These are phyloP conservation scores for Aurinia saxatilis DNA, from an alignment of 345 rosid genomes.

Conservation along the genomic window DNA sequence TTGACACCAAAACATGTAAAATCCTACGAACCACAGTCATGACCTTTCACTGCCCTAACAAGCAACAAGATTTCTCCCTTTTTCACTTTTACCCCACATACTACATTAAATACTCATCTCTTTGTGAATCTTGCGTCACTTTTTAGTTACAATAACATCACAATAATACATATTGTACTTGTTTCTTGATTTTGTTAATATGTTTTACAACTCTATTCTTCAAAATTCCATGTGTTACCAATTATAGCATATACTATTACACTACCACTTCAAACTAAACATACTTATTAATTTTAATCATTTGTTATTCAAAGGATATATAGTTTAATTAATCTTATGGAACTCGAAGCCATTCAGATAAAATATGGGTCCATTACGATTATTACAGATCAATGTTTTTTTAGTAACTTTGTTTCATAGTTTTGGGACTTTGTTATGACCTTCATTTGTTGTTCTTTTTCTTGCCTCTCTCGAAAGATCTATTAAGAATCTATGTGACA, in stretches of 20 bases:
- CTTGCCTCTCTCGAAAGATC: constrained; percentile 7
- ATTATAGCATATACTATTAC: no score
- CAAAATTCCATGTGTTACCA: neutral
- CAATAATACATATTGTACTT: neutral
- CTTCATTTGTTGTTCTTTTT: constrained; percentile 1
- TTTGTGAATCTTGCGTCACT: neutral
- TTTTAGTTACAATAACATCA: neutral
- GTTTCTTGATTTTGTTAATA: neutral
- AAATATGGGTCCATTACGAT: no score
- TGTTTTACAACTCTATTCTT: neutral
- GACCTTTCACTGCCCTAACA: constrained; percentile 19
- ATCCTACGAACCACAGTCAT: constrained; percentile 8
- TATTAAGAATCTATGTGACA: constrained; percentile 14
- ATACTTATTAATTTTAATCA: no score
- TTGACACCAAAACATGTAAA: constrained; percentile 25
- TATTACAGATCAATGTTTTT: no score
- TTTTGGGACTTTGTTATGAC: constrained; percentile 1
- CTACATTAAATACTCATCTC: constrained; percentile 13
- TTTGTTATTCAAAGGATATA: no score
- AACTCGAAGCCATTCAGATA: no score
- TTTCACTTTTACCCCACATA: constrained; percentile 19
- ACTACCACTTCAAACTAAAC: no score
- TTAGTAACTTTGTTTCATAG: neutral
- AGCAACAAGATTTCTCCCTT: neutral
- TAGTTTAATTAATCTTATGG: neutral